Evolutionary conservation across 164 flowering plant genomes (phyloP), one percentile per base, ranked within the genome.

Genomic region (Macadamia integrifolia): DNA sequence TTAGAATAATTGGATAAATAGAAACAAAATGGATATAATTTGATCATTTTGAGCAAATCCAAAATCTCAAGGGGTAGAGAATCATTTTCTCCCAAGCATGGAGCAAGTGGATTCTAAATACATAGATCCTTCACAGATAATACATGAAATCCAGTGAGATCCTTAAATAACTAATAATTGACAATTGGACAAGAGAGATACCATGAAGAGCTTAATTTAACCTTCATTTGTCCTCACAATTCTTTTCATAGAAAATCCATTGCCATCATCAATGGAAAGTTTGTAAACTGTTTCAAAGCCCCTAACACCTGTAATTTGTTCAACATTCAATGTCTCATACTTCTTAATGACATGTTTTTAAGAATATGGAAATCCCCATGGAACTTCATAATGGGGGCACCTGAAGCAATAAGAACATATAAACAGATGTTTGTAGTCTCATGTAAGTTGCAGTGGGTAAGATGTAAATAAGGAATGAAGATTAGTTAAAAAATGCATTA

Each of bases 191-290:
- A 58, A 59, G 64, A 48, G 31, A 30, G 88, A 82, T 71, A 93
- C 98, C 97, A 74, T 91, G 98, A 62, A 93, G 88, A 28, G 87
- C 96, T 80, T 94, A 97, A 77, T 94, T 97, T 69, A 94, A 14
- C 93, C 88, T 62, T 87, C 97, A 80, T 91, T 86, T 59, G 87
- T 71, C 78, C 90, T 92, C 48, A 88, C 75, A 75, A 94, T 94
- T 81, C 86, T 85, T 79, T 94, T 94, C 75, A 94, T 74, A 18
- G 98, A 97, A 88, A 94, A 94, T 30, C 86, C 81, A 72, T 80
- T 88, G 60, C 98, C 98, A 80, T 94, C 98, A 79, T 94, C 97
- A 97, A 94, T 94, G 66, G 89, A 84, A 68, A 94, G 92, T 80
- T 83, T 88, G 84, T 90, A 94, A 13, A 94, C 97, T 40, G 92